A percentile compares a stretch with the other conserved stretches of the same genome.
Conservation (phyloP, 768 basidiomycete species). For the Lentinula boryana region DNA sequence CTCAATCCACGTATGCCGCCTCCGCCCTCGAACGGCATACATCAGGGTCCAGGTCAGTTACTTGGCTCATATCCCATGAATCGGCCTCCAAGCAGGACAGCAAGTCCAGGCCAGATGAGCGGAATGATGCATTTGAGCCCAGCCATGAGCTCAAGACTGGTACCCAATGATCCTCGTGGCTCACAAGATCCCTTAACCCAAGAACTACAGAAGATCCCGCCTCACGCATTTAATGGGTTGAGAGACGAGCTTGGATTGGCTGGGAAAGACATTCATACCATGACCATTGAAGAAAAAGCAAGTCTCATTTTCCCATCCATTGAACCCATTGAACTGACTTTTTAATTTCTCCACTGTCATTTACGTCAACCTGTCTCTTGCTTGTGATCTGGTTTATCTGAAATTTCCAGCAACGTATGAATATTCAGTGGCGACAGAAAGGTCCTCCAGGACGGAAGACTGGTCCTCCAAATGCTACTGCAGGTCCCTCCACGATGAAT, state of each 20-base stretch:
- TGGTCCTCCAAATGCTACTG: conserved; percentile 28
- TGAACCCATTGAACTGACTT: not conserved
- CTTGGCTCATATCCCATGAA: conserved; percentile 24
- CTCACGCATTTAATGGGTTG: conserved; percentile 22
- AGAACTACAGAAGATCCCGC: conserved; percentile 39
- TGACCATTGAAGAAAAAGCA: conserved; percentile 61
- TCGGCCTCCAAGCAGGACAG: conserved; percentile 58
- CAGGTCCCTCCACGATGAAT: conserved; percentile 34
- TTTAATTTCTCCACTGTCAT: conserved; percentile 6
- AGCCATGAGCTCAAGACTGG: conserved; percentile 42
- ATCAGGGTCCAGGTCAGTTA: conserved; percentile 24
- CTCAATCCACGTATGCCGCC: conserved; percentile 37
- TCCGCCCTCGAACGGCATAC: conserved; percentile 41
- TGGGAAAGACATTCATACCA: conserved; percentile 38
- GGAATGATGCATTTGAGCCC: conserved; percentile 54
- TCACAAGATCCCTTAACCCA: conserved; percentile 22
- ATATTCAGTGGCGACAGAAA: conserved; percentile 18
- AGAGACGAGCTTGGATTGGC: conserved; percentile 36
- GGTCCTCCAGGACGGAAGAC: conserved; percentile 14
- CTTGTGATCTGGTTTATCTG: not conserved
- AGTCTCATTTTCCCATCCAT: conserved; percentile 7
- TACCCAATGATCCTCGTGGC: conserved; percentile 18
- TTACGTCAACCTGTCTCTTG: not conserved
- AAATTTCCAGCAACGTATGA: conserved; percentile 29
- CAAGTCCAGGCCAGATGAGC: conserved; percentile 38